Evolutionary conservation across 2,329 filamentous ascomycete species (phyloP).

Genomic region (Aspergillus puulaauensis): DNA sequence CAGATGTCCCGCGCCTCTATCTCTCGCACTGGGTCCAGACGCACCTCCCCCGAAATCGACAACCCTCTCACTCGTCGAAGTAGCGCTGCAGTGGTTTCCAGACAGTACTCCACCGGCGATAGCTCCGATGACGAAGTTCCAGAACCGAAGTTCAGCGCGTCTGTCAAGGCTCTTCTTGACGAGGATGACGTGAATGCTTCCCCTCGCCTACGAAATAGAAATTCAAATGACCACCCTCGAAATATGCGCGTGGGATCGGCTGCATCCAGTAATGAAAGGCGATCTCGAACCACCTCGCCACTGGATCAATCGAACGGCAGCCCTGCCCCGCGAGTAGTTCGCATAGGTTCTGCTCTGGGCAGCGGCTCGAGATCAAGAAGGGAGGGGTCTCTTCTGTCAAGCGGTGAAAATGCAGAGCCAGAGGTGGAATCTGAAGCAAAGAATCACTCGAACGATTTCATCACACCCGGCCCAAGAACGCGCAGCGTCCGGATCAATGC

Average conservation of each 20-base stretch:
- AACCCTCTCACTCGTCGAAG: constrained; percentile 17
- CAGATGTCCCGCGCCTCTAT: constrained; percentile 38
- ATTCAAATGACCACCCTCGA: constrained; percentile 22
- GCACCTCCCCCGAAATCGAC: constrained; percentile 31
- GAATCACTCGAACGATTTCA: constrained; percentile 36
- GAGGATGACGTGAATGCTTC: constrained; percentile 52
- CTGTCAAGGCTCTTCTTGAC: constrained; percentile 79
- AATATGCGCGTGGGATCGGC: constrained; percentile 26
- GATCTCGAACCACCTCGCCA: constrained; percentile 37
- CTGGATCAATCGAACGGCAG: constrained; percentile 41
- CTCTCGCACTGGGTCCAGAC: constrained; percentile 34
- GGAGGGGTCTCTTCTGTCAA: constrained; percentile 41
- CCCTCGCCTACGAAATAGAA: constrained; percentile 40
- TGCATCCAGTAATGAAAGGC: constrained; percentile 31
- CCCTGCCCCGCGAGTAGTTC: constrained; percentile 43
- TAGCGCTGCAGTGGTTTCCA: constrained; percentile 22
- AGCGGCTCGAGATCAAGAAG: constrained; percentile 31
- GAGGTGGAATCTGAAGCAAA: constrained; percentile 27
- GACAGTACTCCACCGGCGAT: constrained; percentile 60
- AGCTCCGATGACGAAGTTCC: constrained; percentile 94
- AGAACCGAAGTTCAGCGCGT: constrained; percentile 85
- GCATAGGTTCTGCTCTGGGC: constrained; percentile 35
- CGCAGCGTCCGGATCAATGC: constrained; percentile 44
- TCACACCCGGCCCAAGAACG: constrained; percentile 47
- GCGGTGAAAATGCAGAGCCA: constrained; percentile 31